These are phyloP conservation scores for Glycine tomentella DNA, from an alignment of 306 rosid genomes.

Conservation along the genomic window DNA sequence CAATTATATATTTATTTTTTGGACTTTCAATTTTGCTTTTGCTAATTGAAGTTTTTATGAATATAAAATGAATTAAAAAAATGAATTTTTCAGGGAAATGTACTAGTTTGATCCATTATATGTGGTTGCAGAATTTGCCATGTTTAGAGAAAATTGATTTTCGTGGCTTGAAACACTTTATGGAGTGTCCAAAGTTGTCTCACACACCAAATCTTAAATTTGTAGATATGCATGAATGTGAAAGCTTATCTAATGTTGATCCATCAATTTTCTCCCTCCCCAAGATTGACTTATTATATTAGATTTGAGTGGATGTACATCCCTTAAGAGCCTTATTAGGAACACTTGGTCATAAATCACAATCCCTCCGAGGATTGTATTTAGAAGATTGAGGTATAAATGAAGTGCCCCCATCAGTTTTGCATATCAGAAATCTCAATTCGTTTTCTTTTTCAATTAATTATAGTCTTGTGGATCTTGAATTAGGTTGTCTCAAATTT, in stretches of 20 bases:
- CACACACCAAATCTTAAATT: not conserved
- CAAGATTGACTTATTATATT: not conserved
- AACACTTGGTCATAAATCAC: too few species aligned
- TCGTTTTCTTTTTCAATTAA: accelerated
- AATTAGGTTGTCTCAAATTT: not conserved
- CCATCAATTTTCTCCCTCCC: not conserved
- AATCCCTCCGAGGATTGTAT: accelerated
- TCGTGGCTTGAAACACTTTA: not conserved
- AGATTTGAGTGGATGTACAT: not conserved
- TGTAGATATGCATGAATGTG: not conserved
- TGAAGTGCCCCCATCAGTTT: constrained; percentile 20
- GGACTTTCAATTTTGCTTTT: too few species aligned
- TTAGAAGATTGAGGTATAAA: not conserved
- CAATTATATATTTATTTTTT: too few species aligned
- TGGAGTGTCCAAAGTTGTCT: constrained; percentile 24
- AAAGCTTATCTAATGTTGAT: not conserved
- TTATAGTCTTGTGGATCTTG: not conserved
- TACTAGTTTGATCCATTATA: not conserved
- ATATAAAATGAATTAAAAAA: too few species aligned
- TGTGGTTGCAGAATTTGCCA: constrained; percentile 20
- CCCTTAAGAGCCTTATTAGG: not conserved
- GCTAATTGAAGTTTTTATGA: too few species aligned
- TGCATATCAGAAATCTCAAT: not conserved
- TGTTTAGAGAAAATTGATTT: constrained; percentile 17
- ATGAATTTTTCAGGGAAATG: not conserved